These are phyloP conservation scores for Trichoderma asperelloides DNA, from an alignment of 495 filamentous ascomycete species.

Conservation along the genomic window DNA sequence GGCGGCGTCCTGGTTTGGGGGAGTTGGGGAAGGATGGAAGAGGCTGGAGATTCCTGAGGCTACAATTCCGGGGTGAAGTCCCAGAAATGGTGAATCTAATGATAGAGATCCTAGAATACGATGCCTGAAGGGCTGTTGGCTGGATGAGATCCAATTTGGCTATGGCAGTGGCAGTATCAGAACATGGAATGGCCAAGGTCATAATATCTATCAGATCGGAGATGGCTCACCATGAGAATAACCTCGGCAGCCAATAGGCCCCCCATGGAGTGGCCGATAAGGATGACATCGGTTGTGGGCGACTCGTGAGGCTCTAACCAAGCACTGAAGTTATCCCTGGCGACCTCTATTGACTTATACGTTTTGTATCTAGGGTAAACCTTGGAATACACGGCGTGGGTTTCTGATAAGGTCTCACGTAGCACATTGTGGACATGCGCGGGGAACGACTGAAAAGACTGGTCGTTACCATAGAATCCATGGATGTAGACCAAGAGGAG, in stretches of 20 bases:
- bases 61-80: conserved; percentile 83
- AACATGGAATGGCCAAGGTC: not conserved
- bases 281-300: conserved; percentile 63
- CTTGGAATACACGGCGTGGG: conserved; percentile 77
- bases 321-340: conserved; percentile 67
- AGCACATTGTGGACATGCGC: conserved; percentile 77
- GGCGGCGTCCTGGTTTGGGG: not conserved
- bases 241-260: conserved; percentile 78
- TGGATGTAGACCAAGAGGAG: conserved; percentile 81
- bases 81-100: conserved; percentile 79
- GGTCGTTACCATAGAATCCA: conserved; percentile 87
- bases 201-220: not conserved
- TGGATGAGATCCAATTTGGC: conserved; percentile 13
- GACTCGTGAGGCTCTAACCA: conserved; percentile 80
- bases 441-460: conserved; percentile 80
- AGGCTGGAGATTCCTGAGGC: conserved; percentile 68
- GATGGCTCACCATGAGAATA: conserved; percentile 46
- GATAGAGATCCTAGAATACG: conserved; percentile 74
- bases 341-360: conserved; percentile 61
- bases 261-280: conserved; percentile 88
- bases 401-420: conserved; percentile 55
- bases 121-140: conserved; percentile 48
- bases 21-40: conserved; percentile 45
- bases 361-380: conserved; percentile 90
- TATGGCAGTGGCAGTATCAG: conserved; percentile 10